Conservation (phyloP, 768 basidiomycete species). For the Tulasnella sp. region DNA sequence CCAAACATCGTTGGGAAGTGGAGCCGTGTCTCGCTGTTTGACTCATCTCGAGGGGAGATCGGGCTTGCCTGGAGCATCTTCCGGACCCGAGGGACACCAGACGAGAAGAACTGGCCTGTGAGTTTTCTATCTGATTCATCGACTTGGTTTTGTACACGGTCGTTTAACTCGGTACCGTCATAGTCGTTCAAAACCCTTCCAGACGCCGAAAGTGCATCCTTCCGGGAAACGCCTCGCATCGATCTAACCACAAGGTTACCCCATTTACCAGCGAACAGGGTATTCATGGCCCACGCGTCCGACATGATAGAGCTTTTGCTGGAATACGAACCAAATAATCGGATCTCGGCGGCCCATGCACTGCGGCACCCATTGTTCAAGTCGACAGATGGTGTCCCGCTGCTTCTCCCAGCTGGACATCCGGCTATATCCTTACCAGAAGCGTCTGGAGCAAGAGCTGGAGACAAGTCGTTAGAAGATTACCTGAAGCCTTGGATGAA, state of each 20-base stretch:
- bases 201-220: slow-evolving; percentile 64
- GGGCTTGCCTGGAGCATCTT: slow-evolving; percentile 92
- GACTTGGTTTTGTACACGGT: neutral
- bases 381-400: slow-evolving; percentile 39
- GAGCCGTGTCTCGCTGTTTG: slow-evolving; percentile 66
- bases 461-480: neutral
- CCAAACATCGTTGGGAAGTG: slow-evolving; percentile 43
- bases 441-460: neutral
- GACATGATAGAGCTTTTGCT: slow-evolving; percentile 66
- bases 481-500: slow-evolving; percentile 23
- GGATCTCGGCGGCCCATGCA: slow-evolving; percentile 57
- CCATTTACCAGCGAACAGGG: slow-evolving; percentile 27
- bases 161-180: neutral
- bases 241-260: slow-evolving; percentile 74
- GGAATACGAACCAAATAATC: slow-evolving; percentile 58
- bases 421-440: slow-evolving; percentile 26
- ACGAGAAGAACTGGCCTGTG: slow-evolving; percentile 75
- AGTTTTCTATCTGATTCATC: slow-evolving; percentile 43
- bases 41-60: slow-evolving; percentile 74
- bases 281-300: slow-evolving; percentile 42
- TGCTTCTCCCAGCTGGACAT: slow-evolving; percentile 53
- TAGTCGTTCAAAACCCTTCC: slow-evolving; percentile 66
- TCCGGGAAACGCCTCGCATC: slow-evolving; percentile 56
- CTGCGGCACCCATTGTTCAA: slow-evolving; percentile 64
- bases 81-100: slow-evolving; percentile 77